Percentiles rank a stretch among this genome's conserved stretches.
Conservation (phyloP, 2,329 filamentous ascomycete genomes). For the Fusarium sp. region DNA sequence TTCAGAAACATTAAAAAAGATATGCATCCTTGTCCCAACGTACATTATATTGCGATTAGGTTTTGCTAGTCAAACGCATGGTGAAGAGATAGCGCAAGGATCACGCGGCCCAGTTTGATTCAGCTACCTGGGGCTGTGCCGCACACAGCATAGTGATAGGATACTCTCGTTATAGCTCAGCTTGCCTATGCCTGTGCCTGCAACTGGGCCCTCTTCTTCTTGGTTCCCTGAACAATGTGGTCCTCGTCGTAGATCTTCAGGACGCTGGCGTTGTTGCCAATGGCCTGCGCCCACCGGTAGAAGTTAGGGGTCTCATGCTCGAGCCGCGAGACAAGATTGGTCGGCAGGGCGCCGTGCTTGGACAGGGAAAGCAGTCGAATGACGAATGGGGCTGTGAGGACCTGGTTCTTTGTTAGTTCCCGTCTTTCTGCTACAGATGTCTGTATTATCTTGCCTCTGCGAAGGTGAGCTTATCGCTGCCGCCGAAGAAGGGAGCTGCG, state of each 20-base stretch:
- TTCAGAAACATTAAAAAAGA: constrained; percentile 4
- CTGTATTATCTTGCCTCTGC: constrained; percentile 72
- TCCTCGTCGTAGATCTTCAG: constrained; percentile 71
- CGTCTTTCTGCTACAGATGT: not conserved
- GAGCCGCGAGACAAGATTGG: constrained; percentile 61
- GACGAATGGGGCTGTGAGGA: constrained; percentile 75
- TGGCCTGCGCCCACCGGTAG: constrained; percentile 73
- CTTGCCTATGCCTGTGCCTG: constrained; percentile 7
- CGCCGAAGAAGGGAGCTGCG: constrained; percentile 73
- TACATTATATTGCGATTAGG: constrained; percentile 14
- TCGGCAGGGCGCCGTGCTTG: constrained; percentile 67
- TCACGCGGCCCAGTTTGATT: not conserved
- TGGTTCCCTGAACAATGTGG: constrained; percentile 31
- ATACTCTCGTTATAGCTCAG: not conserved
- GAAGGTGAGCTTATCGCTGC: constrained; percentile 73
- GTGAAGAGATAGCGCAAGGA: constrained; percentile 14
- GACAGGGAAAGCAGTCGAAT: constrained; percentile 69
- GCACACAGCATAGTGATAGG: not conserved
- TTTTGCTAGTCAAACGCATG: constrained; percentile 3
- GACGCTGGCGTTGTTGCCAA: constrained; percentile 74
- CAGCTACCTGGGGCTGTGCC: constrained; percentile 2
- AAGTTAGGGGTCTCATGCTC: constrained; percentile 73
- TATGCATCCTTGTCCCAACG: constrained; percentile 9
- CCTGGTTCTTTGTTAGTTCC: constrained; percentile 55
- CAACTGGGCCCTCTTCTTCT: constrained; percentile 40